Evolutionary conservation across 495 filamentous ascomycete genomes (phyloP).

Genomic region (Aspergillus wentii): DNA sequence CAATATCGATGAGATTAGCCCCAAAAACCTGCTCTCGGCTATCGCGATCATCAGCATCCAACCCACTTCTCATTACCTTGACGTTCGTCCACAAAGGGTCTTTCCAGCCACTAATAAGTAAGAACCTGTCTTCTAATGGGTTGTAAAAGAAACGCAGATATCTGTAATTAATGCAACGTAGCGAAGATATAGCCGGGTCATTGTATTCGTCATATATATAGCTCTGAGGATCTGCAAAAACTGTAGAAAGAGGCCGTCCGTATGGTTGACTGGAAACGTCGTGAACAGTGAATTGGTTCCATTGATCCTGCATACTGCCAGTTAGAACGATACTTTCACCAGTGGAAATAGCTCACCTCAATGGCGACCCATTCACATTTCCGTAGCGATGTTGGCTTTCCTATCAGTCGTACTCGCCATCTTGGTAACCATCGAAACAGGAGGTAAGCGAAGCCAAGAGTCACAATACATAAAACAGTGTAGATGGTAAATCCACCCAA

Average conservation of each 20-base stretch:
- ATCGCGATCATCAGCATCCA: slow-evolving; percentile 86
- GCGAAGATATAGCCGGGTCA: slow-evolving; percentile 68
- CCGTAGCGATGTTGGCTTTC: slow-evolving; percentile 57
- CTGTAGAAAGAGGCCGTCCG: slow-evolving; percentile 75
- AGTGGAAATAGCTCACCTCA: slow-evolving; percentile 50
- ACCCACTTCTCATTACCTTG: slow-evolving; percentile 68
- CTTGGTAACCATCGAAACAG: slow-evolving; percentile 84
- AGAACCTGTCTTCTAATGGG: slow-evolving; percentile 79
- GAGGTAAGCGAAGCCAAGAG: slow-evolving; percentile 75
- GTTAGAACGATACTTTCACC: slow-evolving; percentile 2
- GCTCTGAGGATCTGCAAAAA: slow-evolving; percentile 66
- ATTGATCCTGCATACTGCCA: slow-evolving; percentile 64
- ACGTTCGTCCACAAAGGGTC: slow-evolving; percentile 84
- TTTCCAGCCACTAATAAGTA: slow-evolving; percentile 84
- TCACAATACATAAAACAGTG: slow-evolving; percentile 58
- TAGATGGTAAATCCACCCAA: slow-evolving; percentile 63
- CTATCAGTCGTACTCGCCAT: slow-evolving; percentile 76
- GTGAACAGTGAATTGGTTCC: slow-evolving; percentile 81
- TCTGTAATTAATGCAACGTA: slow-evolving; percentile 81
- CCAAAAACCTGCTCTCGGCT: slow-evolving; percentile 83
- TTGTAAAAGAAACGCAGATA: slow-evolving; percentile 93
- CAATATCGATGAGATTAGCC: slow-evolving; percentile 81
- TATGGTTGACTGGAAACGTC: slow-evolving; percentile 62
- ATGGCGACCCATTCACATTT: slow-evolving; percentile 88
- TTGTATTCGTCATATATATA: slow-evolving; percentile 70